Evolutionary conservation across 805 yeast genomes (phyloP).

Genomic region (Candida morakotiae): DNA sequence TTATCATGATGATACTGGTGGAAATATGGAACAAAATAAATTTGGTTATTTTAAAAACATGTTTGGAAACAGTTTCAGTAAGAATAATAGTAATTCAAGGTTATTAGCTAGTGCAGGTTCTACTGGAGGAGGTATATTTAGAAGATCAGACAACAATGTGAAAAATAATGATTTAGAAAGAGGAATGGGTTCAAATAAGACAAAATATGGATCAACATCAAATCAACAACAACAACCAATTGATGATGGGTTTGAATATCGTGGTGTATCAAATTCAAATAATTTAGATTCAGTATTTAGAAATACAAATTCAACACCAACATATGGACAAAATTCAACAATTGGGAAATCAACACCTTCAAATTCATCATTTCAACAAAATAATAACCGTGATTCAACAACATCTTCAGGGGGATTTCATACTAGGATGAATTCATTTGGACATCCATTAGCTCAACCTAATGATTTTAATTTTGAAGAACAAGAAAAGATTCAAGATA

Average conservation of each 20-base stretch:
- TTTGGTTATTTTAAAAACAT: slow-evolving; percentile 7
- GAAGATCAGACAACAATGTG: not conserved
- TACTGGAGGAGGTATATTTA: slow-evolving; percentile 5
- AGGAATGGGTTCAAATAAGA: slow-evolving; percentile 9
- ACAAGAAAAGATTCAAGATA: not conserved
- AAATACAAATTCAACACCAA: slow-evolving; percentile 13
- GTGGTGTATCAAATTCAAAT: slow-evolving; percentile 41
- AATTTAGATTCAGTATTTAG: slow-evolving; percentile 39
- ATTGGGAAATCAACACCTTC: not conserved
- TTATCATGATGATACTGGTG: slow-evolving; percentile 7
- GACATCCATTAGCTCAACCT: slow-evolving; percentile 18
- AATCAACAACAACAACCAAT: slow-evolving; percentile 10
- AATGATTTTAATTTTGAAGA: slow-evolving; percentile 20
- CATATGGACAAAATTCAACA: slow-evolving; percentile 4
- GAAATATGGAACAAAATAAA: slow-evolving; percentile 4
- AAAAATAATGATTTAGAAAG: slow-evolving; percentile 25
- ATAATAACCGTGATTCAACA: not conserved
- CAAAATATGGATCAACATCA: slow-evolving; percentile 13
- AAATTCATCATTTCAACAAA: not conserved
- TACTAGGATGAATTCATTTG: slow-evolving; percentile 24
- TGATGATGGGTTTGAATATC: slow-evolving; percentile 34
- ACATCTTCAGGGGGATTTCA: slow-evolving; percentile 11
- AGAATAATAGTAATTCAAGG: slow-evolving; percentile 3
- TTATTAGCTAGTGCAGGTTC: not conserved
- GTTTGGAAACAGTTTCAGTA: slow-evolving; percentile 3